These are phyloP conservation scores for Salix purpurea DNA, from an alignment of 345 rosid genomes.

Conservation along the genomic window DNA sequence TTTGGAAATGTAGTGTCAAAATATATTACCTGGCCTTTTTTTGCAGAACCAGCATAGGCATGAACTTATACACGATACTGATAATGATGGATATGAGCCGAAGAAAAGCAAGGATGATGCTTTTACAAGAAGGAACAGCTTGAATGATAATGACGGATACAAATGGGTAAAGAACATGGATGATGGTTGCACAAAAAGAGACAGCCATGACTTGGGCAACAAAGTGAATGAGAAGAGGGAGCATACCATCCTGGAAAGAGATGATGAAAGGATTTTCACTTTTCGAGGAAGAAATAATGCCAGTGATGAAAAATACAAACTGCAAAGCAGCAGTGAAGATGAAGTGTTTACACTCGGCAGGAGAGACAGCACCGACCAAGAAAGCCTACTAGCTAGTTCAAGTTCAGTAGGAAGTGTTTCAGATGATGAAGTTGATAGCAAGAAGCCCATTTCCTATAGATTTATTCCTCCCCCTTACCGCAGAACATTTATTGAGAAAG, in stretches of 20 bases:
- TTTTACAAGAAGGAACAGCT: not conserved
- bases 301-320: slow-evolving; percentile 12
- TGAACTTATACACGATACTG: not conserved
- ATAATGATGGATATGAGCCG: not conserved
- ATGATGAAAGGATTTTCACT: slow-evolving; percentile 17
- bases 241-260: slow-evolving; percentile 13
- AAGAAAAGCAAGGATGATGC: not conserved
- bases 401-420: slow-evolving; percentile 44
- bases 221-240: slow-evolving; percentile 1
- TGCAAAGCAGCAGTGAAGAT: slow-evolving; percentile 41
- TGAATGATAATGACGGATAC: slow-evolving; percentile 12
- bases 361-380: slow-evolving; percentile 22
- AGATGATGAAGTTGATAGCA: slow-evolving; percentile 37
- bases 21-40: not conserved
- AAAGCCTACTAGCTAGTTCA: slow-evolving; percentile 30
- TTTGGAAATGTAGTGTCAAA: not conserved
- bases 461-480: slow-evolving; percentile 51
- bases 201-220: slow-evolving; percentile 3
- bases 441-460: slow-evolving; percentile 35
- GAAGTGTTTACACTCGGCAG: slow-evolving; percentile 27
- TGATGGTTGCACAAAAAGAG: slow-evolving; percentile 11
- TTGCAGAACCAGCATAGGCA: slow-evolving; percentile 23
- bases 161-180: slow-evolving; percentile 16
- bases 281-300: slow-evolving; percentile 16
- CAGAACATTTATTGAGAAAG: slow-evolving; percentile 26